phyloP scores from a whole-genome alignment of 129 eudicot species.

The Kitagawia praeruptora region DNA sequence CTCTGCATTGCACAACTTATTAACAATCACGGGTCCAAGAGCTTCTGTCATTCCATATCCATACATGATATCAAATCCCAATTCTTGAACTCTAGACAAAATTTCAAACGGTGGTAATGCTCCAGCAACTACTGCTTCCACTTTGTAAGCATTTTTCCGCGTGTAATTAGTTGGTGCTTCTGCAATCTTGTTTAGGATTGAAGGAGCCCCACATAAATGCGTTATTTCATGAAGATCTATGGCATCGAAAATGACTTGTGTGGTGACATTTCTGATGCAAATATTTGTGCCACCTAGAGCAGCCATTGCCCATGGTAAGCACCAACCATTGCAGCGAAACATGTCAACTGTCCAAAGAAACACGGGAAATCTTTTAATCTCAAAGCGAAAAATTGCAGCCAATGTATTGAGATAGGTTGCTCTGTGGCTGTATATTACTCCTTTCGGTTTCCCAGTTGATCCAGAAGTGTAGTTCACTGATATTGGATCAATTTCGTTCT shows the following conservation, averaged over 20 bases:
- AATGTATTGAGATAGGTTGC: slow-evolving; percentile 53
- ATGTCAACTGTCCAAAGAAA: slow-evolving; percentile 70
- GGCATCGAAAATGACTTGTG: slow-evolving; percentile 29
- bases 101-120: slow-evolving; percentile 28
- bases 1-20: not conserved
- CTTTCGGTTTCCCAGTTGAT: slow-evolving; percentile 60
- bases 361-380: slow-evolving; percentile 34
- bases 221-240: slow-evolving; percentile 40
- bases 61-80: slow-evolving; percentile 36
- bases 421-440: slow-evolving; percentile 63
- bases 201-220: slow-evolving; percentile 58
- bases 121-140: slow-evolving; percentile 47
- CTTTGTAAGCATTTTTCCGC: slow-evolving; percentile 4
- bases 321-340: slow-evolving; percentile 82
- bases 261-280: slow-evolving; percentile 32
- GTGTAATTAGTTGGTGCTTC: slow-evolving; percentile 10
- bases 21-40: slow-evolving; percentile 33
- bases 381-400: slow-evolving; percentile 35
- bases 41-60: slow-evolving; percentile 74
- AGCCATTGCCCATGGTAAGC: slow-evolving; percentile 64
- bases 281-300: slow-evolving; percentile 68
- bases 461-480: slow-evolving; percentile 66
- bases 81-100: slow-evolving; percentile 16
- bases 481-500: slow-evolving; percentile 54
- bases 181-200: slow-evolving; percentile 36